Conservation (phyloP, 2,329 filamentous ascomycete genomes). For the Dactylellina leptospora region DNA sequence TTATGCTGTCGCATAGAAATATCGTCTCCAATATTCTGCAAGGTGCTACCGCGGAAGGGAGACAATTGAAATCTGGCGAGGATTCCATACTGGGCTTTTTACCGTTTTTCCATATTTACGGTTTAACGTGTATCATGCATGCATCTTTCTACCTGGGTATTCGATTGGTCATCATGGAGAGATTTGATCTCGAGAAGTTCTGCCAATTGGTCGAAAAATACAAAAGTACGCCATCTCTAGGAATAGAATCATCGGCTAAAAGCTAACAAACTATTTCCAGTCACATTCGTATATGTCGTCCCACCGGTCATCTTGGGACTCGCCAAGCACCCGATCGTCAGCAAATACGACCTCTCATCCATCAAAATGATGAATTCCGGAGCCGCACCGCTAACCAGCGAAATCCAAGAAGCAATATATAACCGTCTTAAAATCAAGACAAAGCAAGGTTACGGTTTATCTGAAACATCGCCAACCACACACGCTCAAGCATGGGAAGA, state of each 20-base stretch:
- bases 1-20: constrained; percentile 84
- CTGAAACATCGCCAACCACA: constrained; percentile 83
- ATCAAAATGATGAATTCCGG: constrained; percentile 87
- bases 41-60: constrained; percentile 58
- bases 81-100: constrained; percentile 81
- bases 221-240: constrained; percentile 68
- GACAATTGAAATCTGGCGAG: constrained; percentile 58
- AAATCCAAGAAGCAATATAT: constrained; percentile 80
- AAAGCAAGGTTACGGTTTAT: constrained; percentile 92
- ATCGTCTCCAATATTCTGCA: constrained; percentile 74
- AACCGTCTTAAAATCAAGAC: constrained; percentile 77
- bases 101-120: constrained; percentile 93
- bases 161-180: constrained; percentile 74
- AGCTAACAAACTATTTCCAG: neutral
- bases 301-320: constrained; percentile 84
- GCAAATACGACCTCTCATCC: constrained; percentile 80
- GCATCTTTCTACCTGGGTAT: constrained; percentile 63
- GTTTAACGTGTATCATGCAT: constrained; percentile 54
- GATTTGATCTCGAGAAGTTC: constrained; percentile 82
- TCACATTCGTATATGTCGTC: constrained; percentile 65
- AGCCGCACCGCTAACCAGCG: constrained; percentile 82
- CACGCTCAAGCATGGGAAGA: constrained; percentile 77
- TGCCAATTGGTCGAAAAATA: constrained; percentile 79
- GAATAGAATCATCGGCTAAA: neutral
- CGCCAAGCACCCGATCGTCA: constrained; percentile 78